Evolutionary conservation across 139 green algal genomes (phyloP), one percentile per base, ranked within the genome.

Genomic region (Gonium pectorale): DNA sequence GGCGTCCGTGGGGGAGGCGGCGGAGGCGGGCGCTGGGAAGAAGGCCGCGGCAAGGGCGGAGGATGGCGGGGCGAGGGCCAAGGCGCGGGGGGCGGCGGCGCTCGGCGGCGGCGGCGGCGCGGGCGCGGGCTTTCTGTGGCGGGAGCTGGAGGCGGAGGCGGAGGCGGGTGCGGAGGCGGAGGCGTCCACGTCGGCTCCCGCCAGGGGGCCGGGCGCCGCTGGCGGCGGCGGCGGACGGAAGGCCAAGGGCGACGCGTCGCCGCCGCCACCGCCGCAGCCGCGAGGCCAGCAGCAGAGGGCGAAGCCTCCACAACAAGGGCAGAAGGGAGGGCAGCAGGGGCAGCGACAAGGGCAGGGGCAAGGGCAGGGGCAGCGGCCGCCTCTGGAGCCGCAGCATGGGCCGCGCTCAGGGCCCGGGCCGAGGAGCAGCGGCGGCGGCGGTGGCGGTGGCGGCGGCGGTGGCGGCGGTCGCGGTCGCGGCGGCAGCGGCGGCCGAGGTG

Each of bases 81-180:
- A n/a, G 37, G 17, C 24, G 38, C 22, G 17, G 41, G 35, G 15
- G 43, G n/a, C 43, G 33, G 33, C 3, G 70, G 70, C 15, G 51
- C 19, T 6, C 27, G 5, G 44, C 13, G 35, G 70, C 35, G 5
- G 17, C 15, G 19, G 49, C 3, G 37, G 72, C 24, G 31, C 52
- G 0, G 72, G 72, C 27, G 72, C 72, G 6, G 72, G 72, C 52
- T 68, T 54, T 9, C 52, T 80, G 19, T 80, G 72, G 72, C 72
- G 54, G 33, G 24, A 80, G 72, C 3, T 80, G 35, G 46, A 75
- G 35, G 52, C 9, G 43, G 67, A 54, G 9, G 49, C 4, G 4
- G 33, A 49, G 54, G 54, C 21, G 72, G 67, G 24, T 49, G 40
- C 22, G 5, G 35, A 67, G 37, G 33, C 33, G 33, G 71, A 4